Evolutionary conservation across 169 alveolate genomes (phyloP).

Genomic region (Eimeria sp.): DNA sequence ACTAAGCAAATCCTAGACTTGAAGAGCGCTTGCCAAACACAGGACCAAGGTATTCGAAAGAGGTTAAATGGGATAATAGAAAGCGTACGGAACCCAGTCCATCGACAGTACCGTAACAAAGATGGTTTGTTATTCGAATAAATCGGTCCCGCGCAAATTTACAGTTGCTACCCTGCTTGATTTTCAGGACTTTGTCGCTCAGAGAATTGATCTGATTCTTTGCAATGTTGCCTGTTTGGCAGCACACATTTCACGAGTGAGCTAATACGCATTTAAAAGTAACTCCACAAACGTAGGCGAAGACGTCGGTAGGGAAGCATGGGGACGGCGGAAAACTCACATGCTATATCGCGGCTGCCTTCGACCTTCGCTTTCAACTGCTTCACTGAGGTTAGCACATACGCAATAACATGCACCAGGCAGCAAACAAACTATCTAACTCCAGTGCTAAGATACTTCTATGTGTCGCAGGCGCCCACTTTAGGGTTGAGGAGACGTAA

Average conservation of each 20-base stretch:
- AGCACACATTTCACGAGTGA: not conserved
- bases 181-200: not conserved
- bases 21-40: not conserved
- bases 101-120: slow-evolving; percentile 17
- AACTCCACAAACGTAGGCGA: not conserved
- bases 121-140: slow-evolving; percentile 35
- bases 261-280: not conserved
- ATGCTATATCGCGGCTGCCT: slow-evolving; percentile 19
- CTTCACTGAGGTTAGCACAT: slow-evolving; percentile 12
- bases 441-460: not conserved
- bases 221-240: slow-evolving; percentile 37
- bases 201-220: not conserved
- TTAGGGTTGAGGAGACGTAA: not conserved
- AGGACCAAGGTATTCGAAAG: not conserved
- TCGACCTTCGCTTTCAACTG: not conserved
- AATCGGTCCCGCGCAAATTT: slow-evolving; percentile 25
- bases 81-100: slow-evolving; percentile 37
- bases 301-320: not conserved
- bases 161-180: slow-evolving; percentile 57
- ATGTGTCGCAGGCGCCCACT: not conserved
- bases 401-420: not conserved
- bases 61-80: not conserved
- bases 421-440: not conserved
- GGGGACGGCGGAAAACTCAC: not conserved
- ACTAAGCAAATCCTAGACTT: not conserved